phyloP scores from a whole-genome alignment of 768 basidiomycete genomes.

The Vararia minispora region DNA sequence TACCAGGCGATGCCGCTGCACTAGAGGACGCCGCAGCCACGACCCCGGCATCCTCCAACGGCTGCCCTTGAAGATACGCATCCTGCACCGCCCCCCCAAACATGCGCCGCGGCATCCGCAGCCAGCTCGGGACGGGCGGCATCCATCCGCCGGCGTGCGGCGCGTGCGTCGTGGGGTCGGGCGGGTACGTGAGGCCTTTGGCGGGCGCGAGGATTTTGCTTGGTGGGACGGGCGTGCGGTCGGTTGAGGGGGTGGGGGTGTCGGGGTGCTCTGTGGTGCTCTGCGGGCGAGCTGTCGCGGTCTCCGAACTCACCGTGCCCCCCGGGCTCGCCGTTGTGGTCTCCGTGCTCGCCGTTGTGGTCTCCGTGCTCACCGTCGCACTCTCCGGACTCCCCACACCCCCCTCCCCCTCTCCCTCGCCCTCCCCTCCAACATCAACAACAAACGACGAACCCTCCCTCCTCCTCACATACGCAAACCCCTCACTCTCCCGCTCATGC shows the following conservation, averaged over 20 bases:
- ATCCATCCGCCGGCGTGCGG: no score
- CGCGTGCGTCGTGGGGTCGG: no score
- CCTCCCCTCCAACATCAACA: no score
- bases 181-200: no score
- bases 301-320: no score
- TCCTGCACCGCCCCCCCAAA: neutral
- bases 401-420: no score
- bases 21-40: constrained; percentile 25
- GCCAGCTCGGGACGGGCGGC: constrained; percentile 14
- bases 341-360: no score
- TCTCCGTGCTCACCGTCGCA: no score
- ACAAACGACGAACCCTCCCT: constrained; percentile 43
- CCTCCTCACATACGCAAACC: constrained; percentile 63
- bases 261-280: constrained; percentile 2
- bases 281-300: constrained; percentile 1
- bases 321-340: no score
- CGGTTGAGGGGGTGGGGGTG: constrained; percentile 10
- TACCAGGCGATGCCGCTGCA: constrained; percentile 15
- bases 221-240: constrained; percentile 9
- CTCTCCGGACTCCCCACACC: no score
- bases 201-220: no score
- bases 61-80: neutral
- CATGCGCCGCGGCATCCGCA: constrained; percentile 9
- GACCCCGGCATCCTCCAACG: constrained; percentile 5
- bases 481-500: constrained; percentile 35